Base-by-base conservation (phyloP, 2,329 filamentous ascomycete species). In the Nemania sp. region DNA sequence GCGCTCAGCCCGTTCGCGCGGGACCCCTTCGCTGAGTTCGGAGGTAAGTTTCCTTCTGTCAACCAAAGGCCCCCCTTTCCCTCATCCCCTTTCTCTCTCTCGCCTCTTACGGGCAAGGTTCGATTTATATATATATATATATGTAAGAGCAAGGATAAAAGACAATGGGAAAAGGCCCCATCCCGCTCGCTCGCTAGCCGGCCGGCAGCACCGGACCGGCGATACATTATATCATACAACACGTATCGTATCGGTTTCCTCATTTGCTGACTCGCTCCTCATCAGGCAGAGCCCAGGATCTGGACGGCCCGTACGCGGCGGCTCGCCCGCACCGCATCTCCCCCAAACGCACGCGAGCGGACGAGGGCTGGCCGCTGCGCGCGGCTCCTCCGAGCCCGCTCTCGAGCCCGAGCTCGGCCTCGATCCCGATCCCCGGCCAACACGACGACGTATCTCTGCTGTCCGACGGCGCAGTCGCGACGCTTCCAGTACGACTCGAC, bases 11-110 rank as follows among this genome's bases (percentile, higher is more conserved):
- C 18, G 2, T 20, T 35, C 25, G 40, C n/a, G 63, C 61, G 45
- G 18, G 77, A 79, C 53, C 74, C 78, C 2, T 80, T 81, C 67
- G 77, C 76, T 1, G 74, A 77, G 11, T 80, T 80, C 71, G 78
- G 79, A 73, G 79, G 80, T 80, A 67, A 68, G 72, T 62, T n/a
- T 20, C 5, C n/a, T n/a, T n/a, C n/a, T n/a, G n/a, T n/a, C n/a
- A n/a, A n/a, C n/a, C n/a, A n/a, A n/a, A n/a, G n/a, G n/a, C n/a
- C n/a, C n/a, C n/a, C n/a, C n/a, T n/a, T n/a, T n/a, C n/a, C n/a
- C n/a, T n/a, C n/a, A n/a, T n/a, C n/a, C n/a, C n/a, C n/a, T n/a
- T 37, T 20, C 21, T 43, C 25, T 29, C 25, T 7, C 39, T 40
- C 39, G 39, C 15, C 25, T 7, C 39, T 40, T n/a, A n/a, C 15